These are phyloP conservation scores for Daldinia eschscholtzii DNA, from an alignment of 2,329 filamentous ascomycete genomes.

Conservation along the genomic window DNA sequence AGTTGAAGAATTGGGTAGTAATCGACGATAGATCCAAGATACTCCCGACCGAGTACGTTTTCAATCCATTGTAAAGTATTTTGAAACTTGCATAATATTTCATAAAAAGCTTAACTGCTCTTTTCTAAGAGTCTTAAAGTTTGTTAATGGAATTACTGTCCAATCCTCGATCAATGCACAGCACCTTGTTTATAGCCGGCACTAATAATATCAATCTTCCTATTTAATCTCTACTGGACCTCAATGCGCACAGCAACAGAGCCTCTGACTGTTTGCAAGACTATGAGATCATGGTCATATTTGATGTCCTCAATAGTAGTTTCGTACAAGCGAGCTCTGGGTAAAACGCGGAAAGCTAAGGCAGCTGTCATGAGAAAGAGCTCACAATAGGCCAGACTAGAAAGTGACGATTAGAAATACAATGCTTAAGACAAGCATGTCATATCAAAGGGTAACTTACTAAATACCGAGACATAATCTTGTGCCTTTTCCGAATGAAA, in stretches of 20 bases:
- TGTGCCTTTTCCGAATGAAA: constrained; percentile 43
- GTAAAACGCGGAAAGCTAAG: constrained; percentile 47
- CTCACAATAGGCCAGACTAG: constrained; percentile 50
- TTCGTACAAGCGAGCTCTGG: constrained; percentile 39
- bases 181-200: too few species aligned
- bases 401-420: constrained; percentile 16
- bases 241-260: constrained; percentile 7
- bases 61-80: too few species aligned
- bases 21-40: too few species aligned
- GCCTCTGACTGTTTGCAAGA: constrained; percentile 11
- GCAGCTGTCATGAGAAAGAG: constrained; percentile 49
- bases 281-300: constrained; percentile 42
- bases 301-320: constrained; percentile 45
- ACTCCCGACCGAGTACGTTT: too few species aligned
- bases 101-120: too few species aligned
- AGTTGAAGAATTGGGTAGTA: too few species aligned
- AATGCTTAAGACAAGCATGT: not conserved
- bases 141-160: too few species aligned
- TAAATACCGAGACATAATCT: constrained; percentile 43
- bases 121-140: too few species aligned
- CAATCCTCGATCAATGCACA: too few species aligned
- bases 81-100: too few species aligned
- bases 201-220: not conserved
- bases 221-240: not conserved
- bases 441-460: constrained; percentile 30